phyloP scores from a whole-genome alignment of 805 yeast genomes.

The Yamadazyma akitaensis region DNA sequence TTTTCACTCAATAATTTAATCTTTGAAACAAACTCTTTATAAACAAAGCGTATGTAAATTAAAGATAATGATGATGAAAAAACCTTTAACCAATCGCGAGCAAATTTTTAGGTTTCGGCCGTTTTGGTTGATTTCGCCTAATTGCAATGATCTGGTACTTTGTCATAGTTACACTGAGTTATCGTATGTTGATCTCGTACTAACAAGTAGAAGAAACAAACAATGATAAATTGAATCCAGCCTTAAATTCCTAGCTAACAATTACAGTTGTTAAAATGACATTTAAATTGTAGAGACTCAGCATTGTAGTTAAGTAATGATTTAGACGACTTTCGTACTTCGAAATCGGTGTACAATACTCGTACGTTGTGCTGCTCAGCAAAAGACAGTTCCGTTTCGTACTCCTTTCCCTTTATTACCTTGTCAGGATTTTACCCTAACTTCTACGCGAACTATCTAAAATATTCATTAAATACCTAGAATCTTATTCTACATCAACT shows the following conservation, averaged over 20 bases:
- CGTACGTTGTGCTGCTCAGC: no score
- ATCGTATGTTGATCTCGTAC: constrained; percentile 2
- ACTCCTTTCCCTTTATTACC: no score
- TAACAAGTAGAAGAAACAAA: background rate
- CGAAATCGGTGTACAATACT: no score
- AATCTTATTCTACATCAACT: constrained; percentile 18
- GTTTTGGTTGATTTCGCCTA: constrained; percentile 50
- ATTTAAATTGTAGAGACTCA: background rate
- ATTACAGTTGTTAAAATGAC: background rate
- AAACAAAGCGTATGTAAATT: constrained; percentile 5
- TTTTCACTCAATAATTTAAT: background rate
- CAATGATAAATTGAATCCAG: background rate
- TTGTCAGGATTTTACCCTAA: no score
- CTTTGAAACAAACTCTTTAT: background rate
- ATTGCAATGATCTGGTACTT: constrained; percentile 62
- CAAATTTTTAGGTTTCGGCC: constrained; percentile 33
- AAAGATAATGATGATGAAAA: constrained; percentile 33
- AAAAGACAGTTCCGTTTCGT: no score
- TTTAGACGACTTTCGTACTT: background rate
- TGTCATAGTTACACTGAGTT: constrained; percentile 89
- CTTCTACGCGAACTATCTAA: background rate
- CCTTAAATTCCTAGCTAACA: no score
- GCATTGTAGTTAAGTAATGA: background rate
- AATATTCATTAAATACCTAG: constrained; percentile 9
- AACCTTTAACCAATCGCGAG: constrained; percentile 34